phyloP scores from a whole-genome alignment of 2,329 filamentous ascomycete genomes.

The Davidsoniella virescens region DNA sequence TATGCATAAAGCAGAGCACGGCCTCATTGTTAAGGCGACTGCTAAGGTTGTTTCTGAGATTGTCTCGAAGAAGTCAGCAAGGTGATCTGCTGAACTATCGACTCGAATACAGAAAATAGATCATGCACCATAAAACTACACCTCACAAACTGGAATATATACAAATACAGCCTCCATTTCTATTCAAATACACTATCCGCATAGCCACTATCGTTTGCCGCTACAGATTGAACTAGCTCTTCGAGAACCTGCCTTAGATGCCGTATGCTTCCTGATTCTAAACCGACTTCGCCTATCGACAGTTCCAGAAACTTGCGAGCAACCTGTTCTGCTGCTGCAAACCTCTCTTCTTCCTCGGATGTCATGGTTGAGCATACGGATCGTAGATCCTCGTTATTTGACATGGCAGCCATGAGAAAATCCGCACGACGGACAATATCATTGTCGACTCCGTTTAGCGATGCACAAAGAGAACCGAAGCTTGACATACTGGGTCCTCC shows the following conservation, averaged over 20 bases:
- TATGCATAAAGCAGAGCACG: slow-evolving; percentile 64
- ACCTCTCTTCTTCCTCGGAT: slow-evolving; percentile 32
- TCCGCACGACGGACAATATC: slow-evolving; percentile 62
- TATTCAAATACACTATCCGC: neutral
- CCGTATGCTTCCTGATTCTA: neutral
- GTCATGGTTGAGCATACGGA: slow-evolving; percentile 54
- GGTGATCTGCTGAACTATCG: neutral
- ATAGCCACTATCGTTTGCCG: neutral
- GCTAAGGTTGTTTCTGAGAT: slow-evolving; percentile 29
- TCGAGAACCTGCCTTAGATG: slow-evolving; percentile 9
- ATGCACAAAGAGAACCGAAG: slow-evolving; percentile 74
- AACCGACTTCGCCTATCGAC: neutral
- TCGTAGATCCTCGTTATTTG: slow-evolving; percentile 60
- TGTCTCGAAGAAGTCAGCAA: slow-evolving; percentile 14
- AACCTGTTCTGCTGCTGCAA: slow-evolving; percentile 49
- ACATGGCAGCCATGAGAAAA: slow-evolving; percentile 50
- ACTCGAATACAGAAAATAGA: neutral
- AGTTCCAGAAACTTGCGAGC: slow-evolving; percentile 40
- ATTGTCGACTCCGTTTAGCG: slow-evolving; percentile 64
- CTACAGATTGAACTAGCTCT: slow-evolving; percentile 1
- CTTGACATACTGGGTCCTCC: slow-evolving; percentile 59
- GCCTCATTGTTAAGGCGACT: slow-evolving; percentile 62
- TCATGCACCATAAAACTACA: neutral
- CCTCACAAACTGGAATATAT: neutral
- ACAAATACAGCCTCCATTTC: neutral